A percentile compares a stretch with the other conserved stretches of the same genome.
Conservation (phyloP, 169 alveolate species). For the Prorocentrum cordatum region DNA sequence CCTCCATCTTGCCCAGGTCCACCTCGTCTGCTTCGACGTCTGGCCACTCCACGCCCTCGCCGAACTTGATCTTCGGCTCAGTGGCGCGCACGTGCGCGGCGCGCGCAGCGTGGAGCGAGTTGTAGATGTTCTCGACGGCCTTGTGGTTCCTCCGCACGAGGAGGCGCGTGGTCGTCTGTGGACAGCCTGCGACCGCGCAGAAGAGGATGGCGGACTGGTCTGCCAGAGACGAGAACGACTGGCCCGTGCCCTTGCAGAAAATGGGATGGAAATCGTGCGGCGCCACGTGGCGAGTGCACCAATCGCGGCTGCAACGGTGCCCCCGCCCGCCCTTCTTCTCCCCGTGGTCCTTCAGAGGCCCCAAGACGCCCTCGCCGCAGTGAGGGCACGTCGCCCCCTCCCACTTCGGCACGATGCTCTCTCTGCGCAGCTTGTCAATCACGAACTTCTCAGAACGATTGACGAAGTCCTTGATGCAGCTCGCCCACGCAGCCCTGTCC, state of each 20-base stretch:
- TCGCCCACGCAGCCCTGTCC: no score
- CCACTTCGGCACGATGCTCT: no score
- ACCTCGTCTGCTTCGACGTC: slow-evolving; percentile 3
- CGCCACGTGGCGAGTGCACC: no score
- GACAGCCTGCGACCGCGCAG: not conserved
- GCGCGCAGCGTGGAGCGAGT: not conserved
- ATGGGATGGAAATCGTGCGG: not conserved
- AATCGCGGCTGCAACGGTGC: no score
- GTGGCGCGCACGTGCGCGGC: not conserved
- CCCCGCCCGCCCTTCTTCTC: no score
- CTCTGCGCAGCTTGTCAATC: no score
- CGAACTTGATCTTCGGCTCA: not conserved
- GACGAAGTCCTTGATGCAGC: no score
- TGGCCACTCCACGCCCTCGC: not conserved
- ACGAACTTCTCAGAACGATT: no score
- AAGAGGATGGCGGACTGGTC: not conserved
- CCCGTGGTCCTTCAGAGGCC: no score
- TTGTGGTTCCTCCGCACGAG: not conserved
- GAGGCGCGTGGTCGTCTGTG: not conserved
- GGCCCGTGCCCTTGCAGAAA: not conserved
- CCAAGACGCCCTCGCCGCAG: no score
- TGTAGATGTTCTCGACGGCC: not conserved
- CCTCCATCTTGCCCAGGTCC: not conserved
- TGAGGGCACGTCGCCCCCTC: no score
- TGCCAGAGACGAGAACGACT: not conserved